phyloP scores from a whole-genome alignment of 768 basidiomycete genomes.

The Artomyces pyxidatus region DNA sequence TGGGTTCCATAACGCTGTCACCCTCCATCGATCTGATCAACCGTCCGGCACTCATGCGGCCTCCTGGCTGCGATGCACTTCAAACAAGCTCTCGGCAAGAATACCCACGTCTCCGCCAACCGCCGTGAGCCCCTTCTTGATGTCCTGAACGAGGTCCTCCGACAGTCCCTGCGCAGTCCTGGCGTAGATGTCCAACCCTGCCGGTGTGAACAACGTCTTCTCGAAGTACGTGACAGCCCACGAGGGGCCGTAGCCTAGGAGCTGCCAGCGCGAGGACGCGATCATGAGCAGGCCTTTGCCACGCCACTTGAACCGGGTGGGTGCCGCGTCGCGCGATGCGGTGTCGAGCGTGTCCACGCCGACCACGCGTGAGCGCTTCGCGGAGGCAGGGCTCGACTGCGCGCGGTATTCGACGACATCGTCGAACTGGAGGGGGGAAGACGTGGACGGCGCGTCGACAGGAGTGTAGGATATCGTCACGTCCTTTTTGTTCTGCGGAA shows the following conservation, averaged over 20 bases:
- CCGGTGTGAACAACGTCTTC: constrained; percentile 36
- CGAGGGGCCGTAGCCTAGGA: constrained; percentile 25
- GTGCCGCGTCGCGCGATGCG: background rate
- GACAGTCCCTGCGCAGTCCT: constrained; percentile 14
- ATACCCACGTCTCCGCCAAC: constrained; percentile 18
- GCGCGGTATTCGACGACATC: too few relatives aligned
- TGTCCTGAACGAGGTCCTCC: constrained; percentile 10
- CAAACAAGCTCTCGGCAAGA: constrained; percentile 18
- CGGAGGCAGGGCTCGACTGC: too few relatives aligned
- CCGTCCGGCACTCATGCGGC: background rate
- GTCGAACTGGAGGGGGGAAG: too few relatives aligned
- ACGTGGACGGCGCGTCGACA: too few relatives aligned
- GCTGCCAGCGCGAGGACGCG: constrained; percentile 32
- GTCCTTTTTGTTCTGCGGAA: too few relatives aligned
- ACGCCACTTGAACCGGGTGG: constrained; percentile 29
- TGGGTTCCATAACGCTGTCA: background rate
- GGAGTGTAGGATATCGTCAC: too few relatives aligned
- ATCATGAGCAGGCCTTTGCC: constrained; percentile 29
- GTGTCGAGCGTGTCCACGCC: background rate
- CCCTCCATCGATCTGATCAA: background rate
- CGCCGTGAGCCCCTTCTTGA: constrained; percentile 9
- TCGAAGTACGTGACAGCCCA: constrained; percentile 31
- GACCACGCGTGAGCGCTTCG: background rate
- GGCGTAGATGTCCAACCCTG: constrained; percentile 34
- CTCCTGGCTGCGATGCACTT: constrained; percentile 14